A percentile compares a stretch with the other conserved stretches of the same genome.
These are phyloP conservation scores for Oryza australiensis DNA, from an alignment of 176 grass and related monocot genomes.

Conservation along the genomic window DNA sequence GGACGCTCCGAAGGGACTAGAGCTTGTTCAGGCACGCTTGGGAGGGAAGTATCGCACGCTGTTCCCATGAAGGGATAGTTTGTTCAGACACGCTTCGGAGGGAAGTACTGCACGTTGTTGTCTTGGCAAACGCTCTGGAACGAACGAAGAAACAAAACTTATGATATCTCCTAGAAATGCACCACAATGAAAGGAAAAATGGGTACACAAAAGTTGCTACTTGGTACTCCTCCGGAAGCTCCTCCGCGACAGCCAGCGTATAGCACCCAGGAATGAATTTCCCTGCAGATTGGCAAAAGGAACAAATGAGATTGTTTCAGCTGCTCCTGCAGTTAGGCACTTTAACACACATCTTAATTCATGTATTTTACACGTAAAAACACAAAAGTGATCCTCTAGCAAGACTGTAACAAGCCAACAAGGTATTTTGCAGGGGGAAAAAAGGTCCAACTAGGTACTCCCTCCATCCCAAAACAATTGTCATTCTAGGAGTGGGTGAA, in stretches of 20 bases:
- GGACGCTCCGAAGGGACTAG: not conserved
- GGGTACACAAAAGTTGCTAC: slow-evolving; percentile 34
- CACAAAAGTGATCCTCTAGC: not conserved
- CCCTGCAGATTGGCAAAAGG: slow-evolving; percentile 44
- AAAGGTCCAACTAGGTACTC: not conserved
- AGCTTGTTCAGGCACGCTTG: slow-evolving; percentile 54
- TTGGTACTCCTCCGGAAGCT: slow-evolving; percentile 95
- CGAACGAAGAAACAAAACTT: not conserved
- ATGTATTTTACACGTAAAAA: not conserved
- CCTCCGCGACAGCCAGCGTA: slow-evolving; percentile 87
- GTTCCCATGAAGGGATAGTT: slow-evolving; percentile 42
- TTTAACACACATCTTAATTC: not conserved
- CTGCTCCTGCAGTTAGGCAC: not conserved
- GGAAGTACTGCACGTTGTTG: slow-evolving; percentile 78
- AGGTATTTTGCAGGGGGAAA: no score
- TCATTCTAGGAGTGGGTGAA: no score
- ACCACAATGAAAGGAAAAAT: not conserved
- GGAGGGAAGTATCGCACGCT: slow-evolving; percentile 77
- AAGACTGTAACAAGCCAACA: not conserved
- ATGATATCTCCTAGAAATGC: not conserved
- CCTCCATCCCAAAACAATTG: not conserved
- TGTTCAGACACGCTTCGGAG: slow-evolving; percentile 68
- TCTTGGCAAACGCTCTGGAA: slow-evolving; percentile 77
- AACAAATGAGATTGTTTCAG: not conserved
- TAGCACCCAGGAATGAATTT: slow-evolving; percentile 97